Percentiles rank a stretch among this genome's conserved stretches.
phyloP scores from a whole-genome alignment of 2,329 filamentous ascomycete species.

The Fusarium protoensiforme region DNA sequence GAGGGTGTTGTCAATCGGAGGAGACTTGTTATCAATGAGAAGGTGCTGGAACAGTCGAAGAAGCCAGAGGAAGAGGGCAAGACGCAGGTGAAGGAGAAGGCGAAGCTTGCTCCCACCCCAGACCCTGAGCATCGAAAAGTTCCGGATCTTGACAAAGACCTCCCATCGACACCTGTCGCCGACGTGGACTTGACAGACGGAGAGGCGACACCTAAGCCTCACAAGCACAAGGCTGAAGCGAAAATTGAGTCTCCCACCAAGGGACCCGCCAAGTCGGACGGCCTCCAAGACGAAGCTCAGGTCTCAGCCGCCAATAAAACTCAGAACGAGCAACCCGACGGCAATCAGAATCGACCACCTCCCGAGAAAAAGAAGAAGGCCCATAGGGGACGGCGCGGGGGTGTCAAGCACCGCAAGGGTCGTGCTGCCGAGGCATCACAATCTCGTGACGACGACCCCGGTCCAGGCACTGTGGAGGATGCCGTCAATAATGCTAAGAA shows the following conservation, averaged over 20 bases:
- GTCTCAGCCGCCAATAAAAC: neutral
- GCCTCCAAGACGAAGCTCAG: neutral
- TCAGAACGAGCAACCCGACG: neutral
- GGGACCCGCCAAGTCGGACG: neutral
- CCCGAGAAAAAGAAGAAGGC: slow-evolving; percentile 73
- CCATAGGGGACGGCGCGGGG: slow-evolving; percentile 77
- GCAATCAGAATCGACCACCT: slow-evolving; percentile 17
- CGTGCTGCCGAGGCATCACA: slow-evolving; percentile 64
- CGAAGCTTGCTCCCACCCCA: neutral
- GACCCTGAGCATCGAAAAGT: slow-evolving; percentile 10
- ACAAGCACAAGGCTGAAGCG: neutral
- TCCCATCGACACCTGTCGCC: slow-evolving; percentile 2
- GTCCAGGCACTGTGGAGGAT: slow-evolving; percentile 67
- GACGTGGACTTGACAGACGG: slow-evolving; percentile 24
- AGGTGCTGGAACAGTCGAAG: slow-evolving; percentile 5
- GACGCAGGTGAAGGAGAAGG: neutral
- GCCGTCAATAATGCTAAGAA: slow-evolving; percentile 69
- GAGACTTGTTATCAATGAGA: neutral
- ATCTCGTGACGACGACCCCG: slow-evolving; percentile 59
- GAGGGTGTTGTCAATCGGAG: neutral
- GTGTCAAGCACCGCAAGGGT: slow-evolving; percentile 73
- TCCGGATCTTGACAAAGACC: slow-evolving; percentile 4
- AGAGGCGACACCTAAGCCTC: slow-evolving; percentile 28
- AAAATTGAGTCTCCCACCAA: neutral
- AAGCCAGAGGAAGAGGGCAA: neutral